phyloP scores from a whole-genome alignment of 805 yeast species.

The Sugiyamaella americana region DNA sequence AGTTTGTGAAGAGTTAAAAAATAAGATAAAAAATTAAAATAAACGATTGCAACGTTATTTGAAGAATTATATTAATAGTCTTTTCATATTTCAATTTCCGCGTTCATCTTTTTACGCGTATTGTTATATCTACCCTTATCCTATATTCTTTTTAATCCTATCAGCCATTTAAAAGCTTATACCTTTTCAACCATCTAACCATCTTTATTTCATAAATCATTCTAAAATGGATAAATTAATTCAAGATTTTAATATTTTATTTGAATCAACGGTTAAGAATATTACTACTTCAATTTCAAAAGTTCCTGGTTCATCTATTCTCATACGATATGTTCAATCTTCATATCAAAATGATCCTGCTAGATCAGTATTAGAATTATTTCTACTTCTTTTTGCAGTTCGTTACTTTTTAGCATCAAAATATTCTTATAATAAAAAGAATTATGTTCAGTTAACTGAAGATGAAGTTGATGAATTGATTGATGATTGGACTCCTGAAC shows the following conservation, averaged over 20 bases:
- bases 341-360: slow-evolving; percentile 93
- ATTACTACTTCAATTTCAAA: slow-evolving; percentile 7
- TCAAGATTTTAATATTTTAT: slow-evolving; percentile 19
- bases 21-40: no score
- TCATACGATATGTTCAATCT: slow-evolving; percentile 61
- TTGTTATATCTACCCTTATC: no score
- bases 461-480: slow-evolving; percentile 74
- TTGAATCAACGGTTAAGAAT: slow-evolving; percentile 14
- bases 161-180: no score
- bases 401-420: slow-evolving; percentile 75
- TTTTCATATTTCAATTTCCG: no score
- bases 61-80: no score
- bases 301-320: slow-evolving; percentile 37
- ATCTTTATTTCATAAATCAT: background rate
- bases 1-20: no score
- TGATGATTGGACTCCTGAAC: slow-evolving; percentile 90
- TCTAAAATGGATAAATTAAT: background rate
- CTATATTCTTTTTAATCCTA: no score
- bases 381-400: slow-evolving; percentile 73
- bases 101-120: no score
- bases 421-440: slow-evolving; percentile 68
- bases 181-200: background rate
- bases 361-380: slow-evolving; percentile 74
- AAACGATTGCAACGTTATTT: no score
- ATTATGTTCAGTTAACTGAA: slow-evolving; percentile 46